Evolutionary conservation across 2,329 filamentous ascomycete genomes (phyloP).

Genomic region (Nannizziopsis barbatae): DNA sequence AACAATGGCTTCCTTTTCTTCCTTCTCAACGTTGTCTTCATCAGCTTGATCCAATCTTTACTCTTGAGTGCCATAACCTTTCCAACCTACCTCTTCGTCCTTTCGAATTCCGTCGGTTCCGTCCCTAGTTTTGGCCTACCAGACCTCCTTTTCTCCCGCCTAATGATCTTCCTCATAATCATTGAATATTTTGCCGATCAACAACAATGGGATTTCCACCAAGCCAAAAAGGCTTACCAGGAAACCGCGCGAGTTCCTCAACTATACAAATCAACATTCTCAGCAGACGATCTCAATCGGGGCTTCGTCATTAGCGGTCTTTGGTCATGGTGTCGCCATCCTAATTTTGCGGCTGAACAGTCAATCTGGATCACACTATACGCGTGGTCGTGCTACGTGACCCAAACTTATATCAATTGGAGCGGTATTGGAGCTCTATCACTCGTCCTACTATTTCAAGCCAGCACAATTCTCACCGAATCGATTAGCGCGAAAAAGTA

Average conservation of each 20-base stretch:
- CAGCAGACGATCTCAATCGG: constrained; percentile 68
- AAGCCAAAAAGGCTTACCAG: constrained; percentile 65
- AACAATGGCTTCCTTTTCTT: constrained; percentile 67
- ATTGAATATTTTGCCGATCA: constrained; percentile 74
- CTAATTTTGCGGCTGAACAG: constrained; percentile 91
- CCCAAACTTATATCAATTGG: constrained; percentile 65
- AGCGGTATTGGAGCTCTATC: constrained; percentile 56
- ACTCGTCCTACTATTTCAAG: constrained; percentile 75
- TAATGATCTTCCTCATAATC: constrained; percentile 48
- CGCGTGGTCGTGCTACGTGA: constrained; percentile 71
- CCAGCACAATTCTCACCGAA: constrained; percentile 81
- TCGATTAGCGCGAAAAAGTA: constrained; percentile 71
- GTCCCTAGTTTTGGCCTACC: constrained; percentile 44
- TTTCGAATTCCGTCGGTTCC: constrained; percentile 54
- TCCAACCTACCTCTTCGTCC: constrained; percentile 66
- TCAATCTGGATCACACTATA: constrained; percentile 80
- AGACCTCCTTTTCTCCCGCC: constrained; percentile 48
- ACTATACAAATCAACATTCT: constrained; percentile 41
- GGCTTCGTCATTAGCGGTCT: constrained; percentile 78
- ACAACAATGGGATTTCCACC: constrained; percentile 85
- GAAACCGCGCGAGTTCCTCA: constrained; percentile 58
- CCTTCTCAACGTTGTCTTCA: constrained; percentile 80
- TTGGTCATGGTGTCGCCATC: constrained; percentile 81
- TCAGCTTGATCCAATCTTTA: constrained; percentile 69
- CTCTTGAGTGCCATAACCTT: constrained; percentile 68